Evolutionary conservation across 306 rosid species (phyloP), one percentile per base, ranked within the genome.

Genomic region (Quillaja saponaria): DNA sequence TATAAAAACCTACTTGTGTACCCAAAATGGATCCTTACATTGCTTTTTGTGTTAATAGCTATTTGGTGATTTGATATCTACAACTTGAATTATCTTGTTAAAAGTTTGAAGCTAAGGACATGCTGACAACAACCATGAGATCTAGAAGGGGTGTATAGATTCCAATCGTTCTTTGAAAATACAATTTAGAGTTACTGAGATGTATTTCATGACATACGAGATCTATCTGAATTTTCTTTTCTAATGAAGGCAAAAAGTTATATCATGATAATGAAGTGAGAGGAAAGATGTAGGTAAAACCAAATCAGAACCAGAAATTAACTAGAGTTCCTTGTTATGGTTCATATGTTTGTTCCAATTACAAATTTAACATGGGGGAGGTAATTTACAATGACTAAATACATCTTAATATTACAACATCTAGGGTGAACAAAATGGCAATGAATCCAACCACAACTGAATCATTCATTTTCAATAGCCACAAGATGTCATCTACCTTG

Each of bases 41-140:
- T 84, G 63, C 13, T 84, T 72, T 66, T 82, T 63, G 34, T 88
- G 58, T n/a, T 86, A 31, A 49, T 69, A 63, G 82, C 58, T 39
- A 31, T 82, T 35, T 77, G 78, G 66, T 86, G 75, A 86, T 47
- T 42, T 44, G 57, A 51, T 56, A 13, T 57, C 19, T 72, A 50
- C 13, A 18, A 58, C 60, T 48, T 15, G 65, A 67, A 53, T 69
- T 68, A 69, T 55, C 50, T 37, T 19, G 46, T 58, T 50, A 47
- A 75, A 56, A 75, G 37, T 62, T 82, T 81, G 80, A 55, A 71
- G 61, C 48, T 14, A 48, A 54, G 63, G 71, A 53, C 53, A 68
- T 66, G 44, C 61, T 55, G 15, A 48, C 69, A 60, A 46, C 6
- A 42, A 66, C 18, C 7, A 64, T 5, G 54, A 42, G 49, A n/a